phyloP scores from a whole-genome alignment of 345 rosid genomes.

The Gossypium turneri region DNA sequence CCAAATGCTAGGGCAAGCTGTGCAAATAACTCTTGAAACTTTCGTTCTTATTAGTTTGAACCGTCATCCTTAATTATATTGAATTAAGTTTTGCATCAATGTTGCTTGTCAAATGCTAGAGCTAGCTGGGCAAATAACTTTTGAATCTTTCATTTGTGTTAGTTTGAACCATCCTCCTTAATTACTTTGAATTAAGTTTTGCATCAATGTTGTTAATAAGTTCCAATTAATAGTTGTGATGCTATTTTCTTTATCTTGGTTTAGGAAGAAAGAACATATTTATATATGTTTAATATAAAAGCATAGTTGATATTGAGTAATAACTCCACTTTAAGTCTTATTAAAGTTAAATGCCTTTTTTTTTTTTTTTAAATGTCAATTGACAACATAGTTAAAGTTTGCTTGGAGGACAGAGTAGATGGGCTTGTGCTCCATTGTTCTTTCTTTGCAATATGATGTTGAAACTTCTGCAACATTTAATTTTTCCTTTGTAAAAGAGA shows the following conservation, averaged over 20 bases:
- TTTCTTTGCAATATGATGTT: not conserved
- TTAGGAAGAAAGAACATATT: not conserved
- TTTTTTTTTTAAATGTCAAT: not conserved
- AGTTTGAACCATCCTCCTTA: no score
- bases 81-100: not conserved
- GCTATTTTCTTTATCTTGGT: conserved; percentile 1
- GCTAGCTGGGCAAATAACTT: no score
- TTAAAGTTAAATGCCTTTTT: not conserved
- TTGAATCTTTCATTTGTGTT: no score
- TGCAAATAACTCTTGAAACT: no score
- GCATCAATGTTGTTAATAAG: not conserved
- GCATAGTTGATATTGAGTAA: not conserved
- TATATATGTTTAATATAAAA: not conserved
- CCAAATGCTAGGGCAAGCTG: no score
- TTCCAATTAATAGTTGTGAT: not conserved
- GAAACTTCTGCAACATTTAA: not conserved
- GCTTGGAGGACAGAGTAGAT: not conserved
- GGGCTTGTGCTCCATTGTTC: not conserved
- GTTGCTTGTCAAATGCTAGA: not conserved
- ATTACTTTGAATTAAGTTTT: not conserved
- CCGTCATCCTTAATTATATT: no score
- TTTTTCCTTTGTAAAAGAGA: not conserved
- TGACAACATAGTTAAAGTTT: not conserved
- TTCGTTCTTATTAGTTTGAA: no score
- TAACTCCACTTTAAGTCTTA: not conserved